phyloP scores from a whole-genome alignment of 2,329 filamentous ascomycete genomes.

The Sporothrix curviconia region DNA sequence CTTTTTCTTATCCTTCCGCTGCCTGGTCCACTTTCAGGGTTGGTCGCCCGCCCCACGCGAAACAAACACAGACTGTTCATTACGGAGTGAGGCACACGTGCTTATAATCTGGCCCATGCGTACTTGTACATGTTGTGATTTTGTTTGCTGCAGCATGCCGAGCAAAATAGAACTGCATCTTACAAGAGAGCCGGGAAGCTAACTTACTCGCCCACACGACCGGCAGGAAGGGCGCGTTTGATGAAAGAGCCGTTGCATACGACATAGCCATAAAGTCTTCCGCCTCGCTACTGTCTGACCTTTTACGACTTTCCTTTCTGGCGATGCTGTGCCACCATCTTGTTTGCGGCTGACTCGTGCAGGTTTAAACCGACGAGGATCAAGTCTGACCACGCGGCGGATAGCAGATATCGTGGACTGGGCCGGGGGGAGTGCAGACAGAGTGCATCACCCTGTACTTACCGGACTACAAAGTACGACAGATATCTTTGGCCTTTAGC shows the following conservation, averaged over 20 bases:
- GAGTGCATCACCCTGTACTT: too few relatives aligned
- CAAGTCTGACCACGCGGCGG: neutral
- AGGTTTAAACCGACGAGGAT: neutral
- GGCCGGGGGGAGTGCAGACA: neutral
- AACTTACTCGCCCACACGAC: too few relatives aligned
- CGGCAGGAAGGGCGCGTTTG: too few relatives aligned
- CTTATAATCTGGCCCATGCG: neutral
- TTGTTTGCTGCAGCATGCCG: neutral
- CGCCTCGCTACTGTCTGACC: too few relatives aligned
- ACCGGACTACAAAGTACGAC: too few relatives aligned
- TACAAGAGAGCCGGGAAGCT: too few relatives aligned
- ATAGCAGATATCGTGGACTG: neutral
- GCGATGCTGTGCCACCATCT: too few relatives aligned
- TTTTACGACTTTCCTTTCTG: too few relatives aligned
- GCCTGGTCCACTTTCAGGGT: neutral
- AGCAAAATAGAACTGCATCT: too few relatives aligned
- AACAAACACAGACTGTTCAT: conserved; percentile 1
- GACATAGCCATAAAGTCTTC: too few relatives aligned
- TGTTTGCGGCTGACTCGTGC: neutral
- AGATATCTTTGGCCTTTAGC: too few relatives aligned
- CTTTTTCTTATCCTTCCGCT: neutral
- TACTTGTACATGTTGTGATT: neutral
- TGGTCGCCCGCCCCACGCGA: conserved; percentile 7
- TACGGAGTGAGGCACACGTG: neutral
- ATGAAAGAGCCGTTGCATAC: too few relatives aligned